Conservation (phyloP, 371 early-diverging fungal species). For the Rhizopus sp. region DNA sequence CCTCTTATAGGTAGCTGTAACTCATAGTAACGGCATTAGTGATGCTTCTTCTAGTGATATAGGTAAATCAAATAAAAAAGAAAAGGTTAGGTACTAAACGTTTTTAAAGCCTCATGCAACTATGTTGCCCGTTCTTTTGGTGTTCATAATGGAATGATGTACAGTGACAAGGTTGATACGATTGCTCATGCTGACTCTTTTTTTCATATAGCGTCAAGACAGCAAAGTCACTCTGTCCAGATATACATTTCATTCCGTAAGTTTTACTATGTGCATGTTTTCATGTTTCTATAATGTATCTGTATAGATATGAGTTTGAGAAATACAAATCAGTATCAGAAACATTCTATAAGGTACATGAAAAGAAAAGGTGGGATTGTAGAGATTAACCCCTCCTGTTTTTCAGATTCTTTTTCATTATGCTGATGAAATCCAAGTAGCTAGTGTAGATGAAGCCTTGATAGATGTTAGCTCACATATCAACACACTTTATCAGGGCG, state of each 20-base stretch:
- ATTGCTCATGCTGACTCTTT: too few species aligned
- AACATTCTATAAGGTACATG: constrained; percentile 58
- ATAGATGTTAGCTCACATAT: constrained; percentile 69
- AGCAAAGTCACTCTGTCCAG: constrained; percentile 67
- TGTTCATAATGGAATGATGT: constrained; percentile 76
- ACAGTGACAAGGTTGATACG: too few species aligned
- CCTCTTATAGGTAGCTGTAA: constrained; percentile 38
- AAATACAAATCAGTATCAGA: constrained; percentile 71
- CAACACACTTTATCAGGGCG: constrained; percentile 25
- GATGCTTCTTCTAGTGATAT: constrained; percentile 46
- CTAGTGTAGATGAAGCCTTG: constrained; percentile 78
- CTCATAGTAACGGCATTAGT: constrained; percentile 35
- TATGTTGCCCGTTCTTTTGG: constrained; percentile 77
- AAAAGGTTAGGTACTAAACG: constrained; percentile 34
- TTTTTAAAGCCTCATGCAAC: constrained; percentile 70
- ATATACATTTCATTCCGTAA: constrained; percentile 61
- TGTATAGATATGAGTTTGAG: constrained; percentile 73
- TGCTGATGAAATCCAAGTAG: constrained; percentile 77
- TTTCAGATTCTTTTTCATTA: constrained; percentile 55
- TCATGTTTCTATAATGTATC: background rate
- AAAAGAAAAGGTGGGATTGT: background rate
- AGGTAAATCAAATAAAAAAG: constrained; percentile 15
- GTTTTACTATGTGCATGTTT: background rate
- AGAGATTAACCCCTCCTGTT: background rate
- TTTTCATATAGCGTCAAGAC: constrained; percentile 30